These are phyloP conservation scores for Aspergillus bombycis DNA, from an alignment of 2,329 filamentous ascomycete genomes.

Conservation along the genomic window DNA sequence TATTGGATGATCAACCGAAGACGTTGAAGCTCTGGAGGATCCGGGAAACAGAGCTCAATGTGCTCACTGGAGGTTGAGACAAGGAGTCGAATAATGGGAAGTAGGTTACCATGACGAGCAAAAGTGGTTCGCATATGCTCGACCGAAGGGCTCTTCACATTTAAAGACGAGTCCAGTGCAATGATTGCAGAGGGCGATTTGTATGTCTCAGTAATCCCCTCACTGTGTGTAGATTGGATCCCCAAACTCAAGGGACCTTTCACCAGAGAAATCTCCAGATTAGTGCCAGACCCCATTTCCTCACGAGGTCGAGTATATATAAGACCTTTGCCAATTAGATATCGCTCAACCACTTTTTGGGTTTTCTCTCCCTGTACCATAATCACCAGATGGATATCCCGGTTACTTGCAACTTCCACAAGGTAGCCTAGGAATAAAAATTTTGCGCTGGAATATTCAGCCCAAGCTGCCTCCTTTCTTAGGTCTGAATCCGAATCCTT, in stretches of 20 bases:
- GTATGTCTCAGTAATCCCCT: slow-evolving; percentile 35
- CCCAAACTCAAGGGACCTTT: slow-evolving; percentile 41
- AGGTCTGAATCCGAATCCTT: slow-evolving; percentile 37
- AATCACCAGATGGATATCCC: slow-evolving; percentile 45
- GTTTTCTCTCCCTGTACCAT: slow-evolving; percentile 40
- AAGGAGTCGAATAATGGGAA: slow-evolving; percentile 49
- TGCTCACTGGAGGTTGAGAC: slow-evolving; percentile 52
- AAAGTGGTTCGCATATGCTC: slow-evolving; percentile 43
- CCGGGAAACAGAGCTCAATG: slow-evolving; percentile 47
- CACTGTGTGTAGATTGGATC: slow-evolving; percentile 35
- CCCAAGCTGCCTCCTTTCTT: slow-evolving; percentile 46
- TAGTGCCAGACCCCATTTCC: slow-evolving; percentile 35
- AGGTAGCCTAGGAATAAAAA: slow-evolving; percentile 49
- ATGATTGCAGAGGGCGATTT: slow-evolving; percentile 45
- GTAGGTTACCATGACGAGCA: slow-evolving; percentile 36
- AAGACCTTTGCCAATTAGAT: slow-evolving; percentile 46
- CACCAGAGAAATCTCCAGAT: slow-evolving; percentile 40
- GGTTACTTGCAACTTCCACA: slow-evolving; percentile 37
- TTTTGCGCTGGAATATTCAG: slow-evolving; percentile 52
- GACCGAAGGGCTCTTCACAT: slow-evolving; percentile 41
- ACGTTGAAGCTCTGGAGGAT: slow-evolving; percentile 36
- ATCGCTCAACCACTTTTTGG: slow-evolving; percentile 45
- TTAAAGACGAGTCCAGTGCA: slow-evolving; percentile 48
- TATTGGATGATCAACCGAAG: slow-evolving; percentile 40
- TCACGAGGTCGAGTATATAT: slow-evolving; percentile 31